Evolutionary conservation across 2,329 filamentous ascomycete species (phyloP), one percentile per base, ranked within the genome.

Genomic region (Colletotrichum sp.): DNA sequence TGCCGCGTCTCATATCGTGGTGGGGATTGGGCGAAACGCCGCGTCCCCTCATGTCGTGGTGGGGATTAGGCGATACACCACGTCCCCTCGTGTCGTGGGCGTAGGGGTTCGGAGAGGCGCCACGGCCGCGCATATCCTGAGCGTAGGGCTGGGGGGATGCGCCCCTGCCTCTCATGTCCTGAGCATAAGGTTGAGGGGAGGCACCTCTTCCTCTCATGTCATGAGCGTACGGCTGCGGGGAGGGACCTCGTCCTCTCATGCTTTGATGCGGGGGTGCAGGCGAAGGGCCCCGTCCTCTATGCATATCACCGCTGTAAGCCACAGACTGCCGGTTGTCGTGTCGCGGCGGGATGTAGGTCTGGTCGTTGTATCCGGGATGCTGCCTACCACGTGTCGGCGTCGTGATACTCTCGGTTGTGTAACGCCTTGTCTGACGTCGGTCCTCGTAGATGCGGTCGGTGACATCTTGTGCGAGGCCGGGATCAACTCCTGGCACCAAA

Each of bases 401-500:
- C 16, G 82, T 82, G 77, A 85, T 83, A 80, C 79, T 87, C 63
- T 83, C 85, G 13, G 80, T 79, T 36, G 87, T 85, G 77, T 91
- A 88, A 68, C 87, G 86, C 55, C 85, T 82, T 28, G 88, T 87
- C 30, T 86, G 84, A 9, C 86, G 87, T 69, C 88, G 88, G 26
- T 92, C 91, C 63, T 91, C 87, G 62, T 91, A 88, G 65, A 91
- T 88, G n/a, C 89, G 87, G 4, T 92, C 89, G 2, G 89, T 85
- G n/a, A 92, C 86, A 79, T 93, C 90, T 70, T 89, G 88, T 1
- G 90, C 88, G 44, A 92, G 83, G 21, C 81, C 82, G 5, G 90
- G 90, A 77, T 93, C 91, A 30, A 92, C 86, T 5, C 91, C 92
- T n/a, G 92, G 90, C 9, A 93, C 88, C 26, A 94, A 84, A 5